These are phyloP conservation scores for Theobroma grandiflorum DNA, from an alignment of 441 rosid species.

Conservation along the genomic window DNA sequence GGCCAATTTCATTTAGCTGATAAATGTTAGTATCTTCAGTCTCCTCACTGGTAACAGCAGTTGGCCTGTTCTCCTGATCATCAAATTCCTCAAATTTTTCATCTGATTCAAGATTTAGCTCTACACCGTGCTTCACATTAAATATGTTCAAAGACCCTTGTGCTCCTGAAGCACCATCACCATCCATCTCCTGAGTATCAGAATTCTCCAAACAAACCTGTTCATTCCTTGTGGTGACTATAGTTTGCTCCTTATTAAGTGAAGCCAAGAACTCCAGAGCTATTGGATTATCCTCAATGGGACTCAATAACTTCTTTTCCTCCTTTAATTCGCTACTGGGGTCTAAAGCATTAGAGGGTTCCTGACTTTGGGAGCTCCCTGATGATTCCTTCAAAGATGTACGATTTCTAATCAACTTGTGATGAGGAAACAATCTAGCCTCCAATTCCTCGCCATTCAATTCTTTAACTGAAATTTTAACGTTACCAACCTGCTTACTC, in stretches of 20 bases:
- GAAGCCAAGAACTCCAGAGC: constrained; percentile 68
- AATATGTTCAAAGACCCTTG: constrained; percentile 44
- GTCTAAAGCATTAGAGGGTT: constrained; percentile 30
- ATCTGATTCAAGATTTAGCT: constrained; percentile 67
- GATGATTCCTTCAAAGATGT: constrained; percentile 45
- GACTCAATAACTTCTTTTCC: constrained; percentile 50
- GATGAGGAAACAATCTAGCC: constrained; percentile 96
- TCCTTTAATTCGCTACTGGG: constrained; percentile 34
- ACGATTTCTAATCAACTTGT: constrained; percentile 79
- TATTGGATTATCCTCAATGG: constrained; percentile 60
- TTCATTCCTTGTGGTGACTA: constrained; percentile 35
- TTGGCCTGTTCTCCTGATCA: constrained; percentile 68
- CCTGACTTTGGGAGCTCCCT: constrained; percentile 39
- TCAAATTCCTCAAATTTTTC: constrained; percentile 88
- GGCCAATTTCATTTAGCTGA: constrained; percentile 73
- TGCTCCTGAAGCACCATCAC: constrained; percentile 48
- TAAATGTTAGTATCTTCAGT: constrained; percentile 56
- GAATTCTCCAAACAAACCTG: constrained; percentile 40
- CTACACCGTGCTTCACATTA: constrained; percentile 44
- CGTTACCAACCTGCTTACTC: constrained; percentile 38
- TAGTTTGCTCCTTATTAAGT: constrained; percentile 48
- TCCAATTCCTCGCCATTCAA: constrained; percentile 77
- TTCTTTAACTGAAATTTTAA: constrained; percentile 59
- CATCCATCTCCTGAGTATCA: constrained; percentile 70
- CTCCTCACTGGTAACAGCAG: constrained; percentile 55